phyloP scores from a whole-genome alignment of 1,139 yeast species.

The Saccharomyces pastorianus region DNA sequence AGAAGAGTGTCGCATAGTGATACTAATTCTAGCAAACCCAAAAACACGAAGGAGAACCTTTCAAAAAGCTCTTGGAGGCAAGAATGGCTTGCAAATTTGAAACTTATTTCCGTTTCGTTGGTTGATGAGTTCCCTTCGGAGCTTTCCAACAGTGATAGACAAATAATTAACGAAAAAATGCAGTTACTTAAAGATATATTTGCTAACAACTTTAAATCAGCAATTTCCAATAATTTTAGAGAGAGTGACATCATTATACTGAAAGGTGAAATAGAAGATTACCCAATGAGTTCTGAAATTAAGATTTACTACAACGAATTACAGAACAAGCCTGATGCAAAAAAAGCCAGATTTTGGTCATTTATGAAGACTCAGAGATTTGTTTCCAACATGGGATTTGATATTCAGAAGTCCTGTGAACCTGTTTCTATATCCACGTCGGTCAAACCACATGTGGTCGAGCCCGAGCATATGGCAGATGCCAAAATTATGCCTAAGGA shows the following conservation, averaged over 20 bases:
- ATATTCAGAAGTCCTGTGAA: neutral
- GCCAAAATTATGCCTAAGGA: neutral
- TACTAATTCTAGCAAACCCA: neutral
- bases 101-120: constrained; percentile 1
- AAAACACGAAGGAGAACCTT: neutral
- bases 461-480: neutral
- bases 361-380: constrained; percentile 11
- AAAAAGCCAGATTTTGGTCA: constrained; percentile 16
- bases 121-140: constrained; percentile 2
- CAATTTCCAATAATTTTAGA: neutral
- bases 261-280: constrained; percentile 4
- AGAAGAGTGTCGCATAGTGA: neutral
- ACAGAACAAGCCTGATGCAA: neutral
- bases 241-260: constrained; percentile 5
- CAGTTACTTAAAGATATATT: constrained; percentile 2
- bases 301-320: neutral
- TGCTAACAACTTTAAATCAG: neutral
- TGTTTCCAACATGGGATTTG: constrained; percentile 10
- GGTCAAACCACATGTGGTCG: neutral
- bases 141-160: neutral
- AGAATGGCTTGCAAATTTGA: constrained; percentile 3
- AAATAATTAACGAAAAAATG: neutral
- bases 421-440: neutral
- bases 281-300: neutral
- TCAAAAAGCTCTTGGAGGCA: constrained; percentile 1